Evolutionary conservation across 371 early-diverging fungal species (phyloP).

Genomic region (Apophysomyces sp.): DNA sequence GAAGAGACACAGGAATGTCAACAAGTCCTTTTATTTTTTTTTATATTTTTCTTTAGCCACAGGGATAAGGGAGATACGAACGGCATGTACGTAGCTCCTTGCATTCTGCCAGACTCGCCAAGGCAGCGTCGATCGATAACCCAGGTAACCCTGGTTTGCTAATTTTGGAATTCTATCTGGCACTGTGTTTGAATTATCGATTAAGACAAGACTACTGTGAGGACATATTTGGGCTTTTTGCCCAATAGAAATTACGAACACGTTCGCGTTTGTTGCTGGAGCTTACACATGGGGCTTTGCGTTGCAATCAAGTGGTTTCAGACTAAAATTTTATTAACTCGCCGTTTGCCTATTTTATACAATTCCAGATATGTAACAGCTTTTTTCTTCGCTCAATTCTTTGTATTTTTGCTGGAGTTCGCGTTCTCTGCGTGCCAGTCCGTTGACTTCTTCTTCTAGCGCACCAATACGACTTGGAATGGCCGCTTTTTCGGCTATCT

Average conservation of each 20-base stretch:
- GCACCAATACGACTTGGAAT: slow-evolving; percentile 69
- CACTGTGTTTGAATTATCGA: too few relatives aligned
- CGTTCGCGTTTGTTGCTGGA: too few relatives aligned
- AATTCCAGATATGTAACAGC: slow-evolving; percentile 12
- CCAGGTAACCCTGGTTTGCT: too few relatives aligned
- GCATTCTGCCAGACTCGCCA: background rate
- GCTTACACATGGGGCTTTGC: too few relatives aligned
- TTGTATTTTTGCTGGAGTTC: slow-evolving; percentile 76
- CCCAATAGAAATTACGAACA: too few relatives aligned
- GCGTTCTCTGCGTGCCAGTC: slow-evolving; percentile 61
- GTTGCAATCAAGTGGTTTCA: too few relatives aligned
- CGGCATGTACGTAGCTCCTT: background rate
- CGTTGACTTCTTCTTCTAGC: slow-evolving; percentile 63
- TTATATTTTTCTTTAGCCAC: background rate
- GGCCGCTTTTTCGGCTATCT: slow-evolving; percentile 60
- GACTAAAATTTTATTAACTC: too few relatives aligned
- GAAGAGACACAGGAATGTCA: background rate
- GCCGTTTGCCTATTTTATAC: slow-evolving; percentile 3
- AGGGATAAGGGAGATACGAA: background rate
- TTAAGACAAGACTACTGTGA: too few relatives aligned
- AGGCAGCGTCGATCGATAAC: background rate
- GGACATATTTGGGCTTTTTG: too few relatives aligned
- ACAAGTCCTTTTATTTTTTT: too few relatives aligned
- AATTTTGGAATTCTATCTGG: too few relatives aligned
- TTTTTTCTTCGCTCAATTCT: slow-evolving; percentile 56